These are phyloP conservation scores for Mortierella alpina DNA, from an alignment of 192 early-diverging fungal species.

Conservation along the genomic window DNA sequence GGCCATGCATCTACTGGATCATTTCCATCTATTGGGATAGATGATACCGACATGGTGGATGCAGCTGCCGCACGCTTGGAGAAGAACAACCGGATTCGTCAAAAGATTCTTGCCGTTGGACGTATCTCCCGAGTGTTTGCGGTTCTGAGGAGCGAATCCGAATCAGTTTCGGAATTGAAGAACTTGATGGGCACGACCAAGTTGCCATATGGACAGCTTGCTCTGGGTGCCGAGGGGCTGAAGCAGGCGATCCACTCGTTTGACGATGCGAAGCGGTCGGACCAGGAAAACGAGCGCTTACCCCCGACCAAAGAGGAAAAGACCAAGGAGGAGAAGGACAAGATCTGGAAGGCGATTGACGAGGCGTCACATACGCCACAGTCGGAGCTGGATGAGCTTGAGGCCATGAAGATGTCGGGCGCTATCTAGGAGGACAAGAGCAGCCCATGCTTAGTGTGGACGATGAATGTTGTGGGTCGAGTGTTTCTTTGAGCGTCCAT, in stretches of 20 bases:
- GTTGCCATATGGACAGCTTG: constrained; percentile 88
- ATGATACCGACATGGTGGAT: constrained; percentile 36
- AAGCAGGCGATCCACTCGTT: constrained; percentile 92
- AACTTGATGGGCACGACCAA: constrained; percentile 84
- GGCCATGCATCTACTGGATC: constrained; percentile 17
- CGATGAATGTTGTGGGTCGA: too few species aligned
- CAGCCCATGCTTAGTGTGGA: neutral
- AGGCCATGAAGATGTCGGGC: constrained; percentile 48
- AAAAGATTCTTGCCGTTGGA: constrained; percentile 93
- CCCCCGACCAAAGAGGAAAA: constrained; percentile 78
- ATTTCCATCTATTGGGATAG: neutral
- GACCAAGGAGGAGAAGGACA: constrained; percentile 50
- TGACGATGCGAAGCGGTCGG: constrained; percentile 91
- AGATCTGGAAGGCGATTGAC: constrained; percentile 45
- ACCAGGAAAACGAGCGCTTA: constrained; percentile 92
- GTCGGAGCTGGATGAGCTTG: constrained; percentile 44
- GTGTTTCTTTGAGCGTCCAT: too few species aligned
- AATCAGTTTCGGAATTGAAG: constrained; percentile 94
- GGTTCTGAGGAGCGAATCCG: constrained; percentile 90
- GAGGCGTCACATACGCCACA: constrained; percentile 42
- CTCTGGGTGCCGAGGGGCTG: constrained; percentile 92
- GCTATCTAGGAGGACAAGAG: constrained; percentile 4
- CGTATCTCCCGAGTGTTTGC: constrained; percentile 91
- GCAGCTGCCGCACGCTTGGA: constrained; percentile 9
- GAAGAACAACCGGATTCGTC: constrained; percentile 35